Evolutionary conservation across 768 basidiomycete species (phyloP).

Genomic region (Pluteus cervinus): DNA sequence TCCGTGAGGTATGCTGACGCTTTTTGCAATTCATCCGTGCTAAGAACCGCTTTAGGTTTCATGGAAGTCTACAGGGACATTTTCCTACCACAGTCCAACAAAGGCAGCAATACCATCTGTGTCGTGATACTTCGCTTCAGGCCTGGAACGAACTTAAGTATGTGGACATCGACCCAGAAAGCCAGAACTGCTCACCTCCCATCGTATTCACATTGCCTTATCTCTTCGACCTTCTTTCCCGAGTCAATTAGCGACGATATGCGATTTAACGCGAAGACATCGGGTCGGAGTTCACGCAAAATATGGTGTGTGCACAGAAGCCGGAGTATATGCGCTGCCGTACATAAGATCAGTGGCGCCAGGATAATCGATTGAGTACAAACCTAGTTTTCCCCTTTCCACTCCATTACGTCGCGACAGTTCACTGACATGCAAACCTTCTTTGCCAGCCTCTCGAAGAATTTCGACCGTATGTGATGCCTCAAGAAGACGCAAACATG

Average conservation of each 20-base stretch:
- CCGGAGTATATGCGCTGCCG: slow-evolving; percentile 63
- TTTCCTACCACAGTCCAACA: slow-evolving; percentile 56
- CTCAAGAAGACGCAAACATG: slow-evolving; percentile 69
- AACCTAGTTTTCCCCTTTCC: slow-evolving; percentile 48
- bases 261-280: slow-evolving; percentile 69
- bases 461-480: slow-evolving; percentile 68
- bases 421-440: slow-evolving; percentile 41
- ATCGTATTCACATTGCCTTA: slow-evolving; percentile 29
- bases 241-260: slow-evolving; percentile 65
- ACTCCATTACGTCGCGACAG: slow-evolving; percentile 41
- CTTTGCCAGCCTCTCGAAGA: slow-evolving; percentile 55
- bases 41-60: slow-evolving; percentile 17
- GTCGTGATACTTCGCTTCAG: slow-evolving; percentile 58
- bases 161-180: neutral
- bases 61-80: neutral
- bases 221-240: slow-evolving; percentile 46
- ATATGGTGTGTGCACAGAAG: slow-evolving; percentile 78
- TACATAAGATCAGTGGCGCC: slow-evolving; percentile 1
- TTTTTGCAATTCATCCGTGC: slow-evolving; percentile 75
- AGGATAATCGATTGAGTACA: slow-evolving; percentile 3
- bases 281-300: slow-evolving; percentile 59
- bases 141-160: slow-evolving; percentile 26
- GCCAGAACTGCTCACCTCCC: slow-evolving; percentile 31
- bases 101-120: slow-evolving; percentile 67
- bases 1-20: slow-evolving; percentile 73